Evolutionary conservation across 2,329 filamentous ascomycete species (phyloP).

Genomic region (Alternaria gansuensis): DNA sequence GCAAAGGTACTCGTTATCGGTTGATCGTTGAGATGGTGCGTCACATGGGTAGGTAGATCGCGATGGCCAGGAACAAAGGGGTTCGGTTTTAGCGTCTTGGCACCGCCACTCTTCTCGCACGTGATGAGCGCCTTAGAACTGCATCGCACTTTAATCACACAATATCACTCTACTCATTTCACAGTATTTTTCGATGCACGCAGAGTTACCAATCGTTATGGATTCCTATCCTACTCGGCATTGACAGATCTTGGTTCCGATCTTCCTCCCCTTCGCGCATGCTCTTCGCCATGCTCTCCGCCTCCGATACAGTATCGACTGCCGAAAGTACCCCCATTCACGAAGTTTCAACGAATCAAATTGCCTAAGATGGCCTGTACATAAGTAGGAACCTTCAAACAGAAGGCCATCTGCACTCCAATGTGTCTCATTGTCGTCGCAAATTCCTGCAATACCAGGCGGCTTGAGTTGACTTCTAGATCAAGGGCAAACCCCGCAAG

Average conservation of each 20-base stretch:
- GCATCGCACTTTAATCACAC: not conserved
- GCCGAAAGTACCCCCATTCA: no score
- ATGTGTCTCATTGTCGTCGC: not conserved
- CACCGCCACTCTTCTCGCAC: not conserved
- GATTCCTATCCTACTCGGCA: no score
- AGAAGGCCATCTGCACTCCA: not conserved
- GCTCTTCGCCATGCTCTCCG: no score
- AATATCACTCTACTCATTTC: not conserved
- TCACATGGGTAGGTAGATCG: not conserved
- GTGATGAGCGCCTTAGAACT: not conserved
- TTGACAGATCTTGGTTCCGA: no score
- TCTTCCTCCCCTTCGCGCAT: no score
- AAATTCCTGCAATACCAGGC: not conserved
- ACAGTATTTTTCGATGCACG: not conserved
- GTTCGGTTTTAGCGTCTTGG: not conserved
- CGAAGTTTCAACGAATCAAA: no score
- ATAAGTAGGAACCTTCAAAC: not conserved
- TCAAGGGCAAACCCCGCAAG: not conserved
- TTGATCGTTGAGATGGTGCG: not conserved
- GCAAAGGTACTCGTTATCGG: no score
- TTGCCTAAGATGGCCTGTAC: not conserved
- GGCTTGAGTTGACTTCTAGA: not conserved
- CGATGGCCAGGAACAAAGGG: not conserved
- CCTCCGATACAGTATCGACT: no score
- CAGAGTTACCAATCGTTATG: no score